Percentiles rank a stretch among this genome's conserved stretches.
phyloP scores from a whole-genome alignment of 2,329 filamentous ascomycete species.

The Monosporascus sp. region DNA sequence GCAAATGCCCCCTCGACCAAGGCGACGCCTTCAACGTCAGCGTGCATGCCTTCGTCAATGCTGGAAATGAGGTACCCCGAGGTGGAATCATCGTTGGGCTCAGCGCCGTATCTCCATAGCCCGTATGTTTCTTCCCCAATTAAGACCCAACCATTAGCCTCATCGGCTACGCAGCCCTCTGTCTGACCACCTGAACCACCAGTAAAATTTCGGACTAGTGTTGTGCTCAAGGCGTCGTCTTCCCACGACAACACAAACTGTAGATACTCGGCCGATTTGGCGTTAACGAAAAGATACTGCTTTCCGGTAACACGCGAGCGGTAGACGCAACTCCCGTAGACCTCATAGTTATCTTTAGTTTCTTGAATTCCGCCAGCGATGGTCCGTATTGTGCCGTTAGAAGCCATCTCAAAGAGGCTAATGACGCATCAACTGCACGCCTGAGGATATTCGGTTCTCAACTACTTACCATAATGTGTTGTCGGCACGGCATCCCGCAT shows the following conservation, averaged over 20 bases:
- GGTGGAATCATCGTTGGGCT: slow-evolving; percentile 35
- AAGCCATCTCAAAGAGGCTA: slow-evolving; percentile 44
- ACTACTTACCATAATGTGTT: slow-evolving; percentile 45
- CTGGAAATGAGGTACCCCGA: slow-evolving; percentile 32
- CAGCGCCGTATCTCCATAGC: slow-evolving; percentile 47
- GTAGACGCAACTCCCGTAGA: slow-evolving; percentile 50
- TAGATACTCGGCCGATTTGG: slow-evolving; percentile 47
- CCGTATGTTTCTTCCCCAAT: slow-evolving; percentile 47
- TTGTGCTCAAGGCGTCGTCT: slow-evolving; percentile 37
- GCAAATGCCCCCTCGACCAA: slow-evolving; percentile 40
- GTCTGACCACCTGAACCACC: slow-evolving; percentile 48
- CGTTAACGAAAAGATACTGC: slow-evolving; percentile 51
- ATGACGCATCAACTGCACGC: neutral
- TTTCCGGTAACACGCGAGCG: slow-evolving; percentile 40
- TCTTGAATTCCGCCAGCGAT: slow-evolving; percentile 43
- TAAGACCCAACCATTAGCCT: slow-evolving; percentile 44
- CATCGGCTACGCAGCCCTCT: slow-evolving; percentile 49
- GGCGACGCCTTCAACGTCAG: slow-evolving; percentile 50
- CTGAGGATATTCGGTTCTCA: neutral
- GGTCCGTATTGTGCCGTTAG: slow-evolving; percentile 36
- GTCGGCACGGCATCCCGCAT: slow-evolving; percentile 45
- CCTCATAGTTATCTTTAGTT: slow-evolving; percentile 37
- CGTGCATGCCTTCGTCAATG: slow-evolving; percentile 44
- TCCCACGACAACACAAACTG: slow-evolving; percentile 43
- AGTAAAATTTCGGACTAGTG: slow-evolving; percentile 44